Base-by-base conservation (phyloP, 805 yeast species). In the Myxozyma nipponensis region DNA sequence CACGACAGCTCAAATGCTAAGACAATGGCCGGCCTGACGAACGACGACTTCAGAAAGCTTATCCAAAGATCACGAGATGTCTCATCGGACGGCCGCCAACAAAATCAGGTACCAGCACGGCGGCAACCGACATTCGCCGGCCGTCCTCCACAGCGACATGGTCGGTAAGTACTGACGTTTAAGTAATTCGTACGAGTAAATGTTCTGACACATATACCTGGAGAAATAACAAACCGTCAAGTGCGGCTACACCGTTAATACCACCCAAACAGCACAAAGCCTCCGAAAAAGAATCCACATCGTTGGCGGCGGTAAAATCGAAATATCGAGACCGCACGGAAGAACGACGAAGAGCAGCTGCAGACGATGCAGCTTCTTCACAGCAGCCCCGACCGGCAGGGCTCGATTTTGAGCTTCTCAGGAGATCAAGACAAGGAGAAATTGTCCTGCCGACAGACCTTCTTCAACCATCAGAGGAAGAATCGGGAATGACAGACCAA, bases 241-340 rank as follows among this genome's bases (percentile, higher is more conserved):
- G n/a, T n/a, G n/a, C n/a, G n/a, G n/a, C n/a, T n/a, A n/a, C n/a
- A n/a, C n/a, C n/a, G n/a, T n/a, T n/a, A n/a, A n/a, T n/a, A n/a
- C n/a, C n/a, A n/a, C n/a, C n/a, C n/a, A n/a, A n/a, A n/a, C n/a
- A n/a, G n/a, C n/a, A n/a, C n/a, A n/a, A n/a, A n/a, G n/a, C n/a
- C n/a, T n/a, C n/a, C n/a, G n/a, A n/a, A n/a, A n/a, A n/a, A n/a
- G n/a, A n/a, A n/a, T n/a, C n/a, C n/a, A n/a, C n/a, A n/a, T n/a
- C n/a, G 46, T 7, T 9, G 46, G 41, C 42, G 6, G 26, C 25
- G 19, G 13, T 19, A 2, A 28, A 39, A n/a, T 43, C 37, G 23
- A 26, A 23, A 23, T 53, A 53, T 39, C 48, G 57, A 2, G 57
- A 53, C 19, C 51, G 57, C 18, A 56, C 57, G 9, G 38, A 46